Evolutionary conservation across 768 basidiomycete genomes (phyloP).

Genomic region (Neoboletus brunneissimus): DNA sequence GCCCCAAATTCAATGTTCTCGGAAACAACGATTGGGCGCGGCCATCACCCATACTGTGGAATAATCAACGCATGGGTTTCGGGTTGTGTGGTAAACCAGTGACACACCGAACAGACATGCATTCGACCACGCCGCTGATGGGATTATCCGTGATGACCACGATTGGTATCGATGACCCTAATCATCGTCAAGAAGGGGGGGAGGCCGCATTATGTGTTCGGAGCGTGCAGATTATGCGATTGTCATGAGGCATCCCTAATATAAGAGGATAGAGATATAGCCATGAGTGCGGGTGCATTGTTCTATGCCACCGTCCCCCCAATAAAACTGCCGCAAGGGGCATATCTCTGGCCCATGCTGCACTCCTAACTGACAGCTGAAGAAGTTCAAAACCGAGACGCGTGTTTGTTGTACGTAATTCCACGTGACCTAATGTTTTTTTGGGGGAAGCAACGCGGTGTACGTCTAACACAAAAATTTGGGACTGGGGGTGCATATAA

Average conservation of each 20-base stretch:
- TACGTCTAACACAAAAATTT: constrained; percentile 29
- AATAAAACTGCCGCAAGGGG: neutral
- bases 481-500: constrained; percentile 33
- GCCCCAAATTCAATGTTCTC: neutral
- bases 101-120: constrained; percentile 12
- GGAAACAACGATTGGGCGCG: neutral
- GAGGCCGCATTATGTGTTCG: constrained; percentile 9
- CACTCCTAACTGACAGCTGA: neutral
- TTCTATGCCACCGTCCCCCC: neutral
- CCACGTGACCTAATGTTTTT: constrained; percentile 30
- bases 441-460: constrained; percentile 24
- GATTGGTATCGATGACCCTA: constrained; percentile 29
- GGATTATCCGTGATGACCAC: constrained; percentile 15
- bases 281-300: neutral
- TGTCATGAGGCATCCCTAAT: constrained; percentile 7
- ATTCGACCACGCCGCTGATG: constrained; percentile 19
- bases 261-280: too few relatives aligned
- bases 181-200: neutral
- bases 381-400: constrained; percentile 2
- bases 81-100: neutral
- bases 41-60: neutral
- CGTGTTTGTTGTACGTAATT: constrained; percentile 19
- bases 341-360: neutral
- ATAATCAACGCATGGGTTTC: neutral
- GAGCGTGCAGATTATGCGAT: constrained; percentile 9